Base-by-base conservation (phyloP, 441 rosid genomes). In the Mallotus japonicus region DNA sequence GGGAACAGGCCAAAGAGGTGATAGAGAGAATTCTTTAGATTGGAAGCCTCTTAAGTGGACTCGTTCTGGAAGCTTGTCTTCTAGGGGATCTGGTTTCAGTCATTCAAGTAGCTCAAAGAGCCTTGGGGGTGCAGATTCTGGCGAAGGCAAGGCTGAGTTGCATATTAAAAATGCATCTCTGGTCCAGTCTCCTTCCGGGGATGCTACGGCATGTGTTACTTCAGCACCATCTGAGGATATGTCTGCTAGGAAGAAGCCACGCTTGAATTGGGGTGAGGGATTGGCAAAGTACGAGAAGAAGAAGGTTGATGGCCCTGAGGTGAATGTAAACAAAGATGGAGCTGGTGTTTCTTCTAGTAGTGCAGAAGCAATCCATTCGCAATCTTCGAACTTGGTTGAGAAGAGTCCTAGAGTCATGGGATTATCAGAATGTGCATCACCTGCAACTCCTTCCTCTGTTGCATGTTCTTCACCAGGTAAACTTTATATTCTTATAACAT, bases 251-350 rank as follows among this genome's bases (percentile, higher is more conserved):
- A 95, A 95, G 85, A 96, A 96, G 78, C 92, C 91, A 47, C 96
- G 99, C 72, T 97, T 96, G 34, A 90, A 90, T 32, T 96, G 98
- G 98, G 99, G 99, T 54, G 97, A 96, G 77, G 99, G 99, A 67
- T 85, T 96, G 80, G 98, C 98, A 2, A 92, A 96, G 81, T 96
- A 87, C 76, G 99, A 96, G 83, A 93, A 90, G 82, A 92, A 92
- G 88, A 92, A 82, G 80, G 99, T 93, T 83, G 97, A 90, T 67
- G 86, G 82, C 49, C 89, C 90, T 69, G 80, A 86, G 57, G 84
- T 84, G 70, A 76, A 70, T 80, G 74, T 60, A 71, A 80, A 42
- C 58, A 87, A 84, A 78, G 88, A 82, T 87, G 95, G 75, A 54
- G 69, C 64, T 10, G 71, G 70, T 17, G 15, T 75, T 74, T 75